A percentile compares a stretch with the other conserved stretches of the same genome.
Conservation (phyloP, 805 yeast species). For the Hanseniaspora jakobsenii region DNA sequence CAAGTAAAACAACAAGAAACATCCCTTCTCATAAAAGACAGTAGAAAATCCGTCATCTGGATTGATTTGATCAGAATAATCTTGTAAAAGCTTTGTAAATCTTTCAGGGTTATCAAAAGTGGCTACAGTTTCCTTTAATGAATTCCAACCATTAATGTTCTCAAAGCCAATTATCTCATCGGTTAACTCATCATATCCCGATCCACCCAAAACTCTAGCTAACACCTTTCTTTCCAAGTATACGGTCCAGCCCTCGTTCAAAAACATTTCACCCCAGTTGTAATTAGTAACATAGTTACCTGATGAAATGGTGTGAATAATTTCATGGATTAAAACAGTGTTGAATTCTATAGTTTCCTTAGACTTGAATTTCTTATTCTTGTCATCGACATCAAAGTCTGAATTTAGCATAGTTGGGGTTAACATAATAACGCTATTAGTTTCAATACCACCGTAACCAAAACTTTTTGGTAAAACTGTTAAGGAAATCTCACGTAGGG, state of each 20-base stretch:
- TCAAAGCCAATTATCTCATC: conserved; percentile 49
- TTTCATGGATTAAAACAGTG: conserved; percentile 67
- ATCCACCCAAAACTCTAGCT: conserved; percentile 68
- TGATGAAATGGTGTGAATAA: conserved; percentile 77
- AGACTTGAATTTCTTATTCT: conserved; percentile 12
- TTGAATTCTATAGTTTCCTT: conserved; percentile 15
- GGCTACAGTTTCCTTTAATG: conserved; percentile 51
- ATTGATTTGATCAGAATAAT: conserved; percentile 55
- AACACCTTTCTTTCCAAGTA: conserved; percentile 75
- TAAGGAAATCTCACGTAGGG: conserved; percentile 75
- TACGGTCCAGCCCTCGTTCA: conserved; percentile 94
- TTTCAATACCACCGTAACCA: conserved; percentile 94
- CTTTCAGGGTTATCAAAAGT: conserved; percentile 47
- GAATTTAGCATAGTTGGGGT: conserved; percentile 81
- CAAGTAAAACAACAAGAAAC: conserved; percentile 59
- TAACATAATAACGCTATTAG: conserved; percentile 80
- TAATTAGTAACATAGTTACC: conserved; percentile 84
- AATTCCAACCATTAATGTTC: conserved; percentile 83
- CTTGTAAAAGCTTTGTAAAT: conserved; percentile 56
- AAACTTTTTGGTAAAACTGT: conserved; percentile 63
- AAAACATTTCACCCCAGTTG: conserved; percentile 90
- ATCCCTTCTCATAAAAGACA: conserved; percentile 88
- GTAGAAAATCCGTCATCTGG: conserved; percentile 84
- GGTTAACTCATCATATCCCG: conserved; percentile 25
- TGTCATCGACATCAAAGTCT: conserved; percentile 65